phyloP scores from a whole-genome alignment of 1,284 basidiomycete genomes.

The Agroathelia rolfsii region DNA sequence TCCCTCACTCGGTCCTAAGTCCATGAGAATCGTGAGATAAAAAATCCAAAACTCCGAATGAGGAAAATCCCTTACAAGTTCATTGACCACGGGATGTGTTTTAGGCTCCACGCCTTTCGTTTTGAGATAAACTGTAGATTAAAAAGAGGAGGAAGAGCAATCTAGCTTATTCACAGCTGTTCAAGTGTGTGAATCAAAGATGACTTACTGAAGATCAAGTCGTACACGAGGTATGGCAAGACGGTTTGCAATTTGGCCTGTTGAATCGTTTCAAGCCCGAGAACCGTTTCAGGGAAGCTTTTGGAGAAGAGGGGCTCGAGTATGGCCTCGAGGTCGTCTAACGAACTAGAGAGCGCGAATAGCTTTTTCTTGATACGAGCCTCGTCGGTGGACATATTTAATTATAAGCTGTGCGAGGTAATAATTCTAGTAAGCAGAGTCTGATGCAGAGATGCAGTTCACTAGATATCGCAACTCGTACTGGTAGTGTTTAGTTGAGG shows the following conservation, averaged over 20 bases:
- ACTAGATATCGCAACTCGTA: too few species aligned
- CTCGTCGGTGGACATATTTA: slow-evolving; percentile 53
- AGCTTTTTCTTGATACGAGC: slow-evolving; percentile 46
- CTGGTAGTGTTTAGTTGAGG: too few species aligned
- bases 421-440: too few species aligned
- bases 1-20: slow-evolving; percentile 61
- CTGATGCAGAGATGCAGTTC: too few species aligned
- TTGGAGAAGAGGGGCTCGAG: slow-evolving; percentile 56
- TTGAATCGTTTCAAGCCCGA: slow-evolving; percentile 60
- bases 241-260: slow-evolving; percentile 70
- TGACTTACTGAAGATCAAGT: slow-evolving; percentile 70
- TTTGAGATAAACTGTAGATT: slow-evolving; percentile 60
- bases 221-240: slow-evolving; percentile 71
- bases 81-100: slow-evolving; percentile 61
- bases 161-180: slow-evolving; percentile 5
- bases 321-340: slow-evolving; percentile 55
- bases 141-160: slow-evolving; percentile 4
- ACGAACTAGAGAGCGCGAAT: slow-evolving; percentile 37
- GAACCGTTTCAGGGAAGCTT: slow-evolving; percentile 53
- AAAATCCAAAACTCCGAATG: slow-evolving; percentile 3
- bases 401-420: too few species aligned
- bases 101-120: slow-evolving; percentile 67
- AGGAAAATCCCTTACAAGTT: slow-evolving; percentile 44
- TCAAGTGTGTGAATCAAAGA: too few species aligned
- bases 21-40: slow-evolving; percentile 1